These are phyloP conservation scores for Leccinellum luteum DNA, from an alignment of 768 basidiomycete species.

Conservation along the genomic window DNA sequence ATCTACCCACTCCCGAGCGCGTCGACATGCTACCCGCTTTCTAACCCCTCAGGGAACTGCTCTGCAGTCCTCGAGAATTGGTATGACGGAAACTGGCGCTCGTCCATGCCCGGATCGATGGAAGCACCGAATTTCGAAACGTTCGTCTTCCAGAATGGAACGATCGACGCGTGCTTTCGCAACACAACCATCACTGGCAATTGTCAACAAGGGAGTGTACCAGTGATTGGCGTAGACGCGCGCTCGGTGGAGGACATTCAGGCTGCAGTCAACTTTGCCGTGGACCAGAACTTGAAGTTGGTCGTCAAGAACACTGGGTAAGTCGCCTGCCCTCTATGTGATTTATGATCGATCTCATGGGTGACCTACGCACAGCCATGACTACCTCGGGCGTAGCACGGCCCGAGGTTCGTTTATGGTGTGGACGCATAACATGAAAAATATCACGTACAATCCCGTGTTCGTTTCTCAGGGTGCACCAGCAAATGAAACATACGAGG, in stretches of 20 bases:
- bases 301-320: constrained; percentile 31
- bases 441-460: constrained; percentile 32
- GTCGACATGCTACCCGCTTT: constrained; percentile 20
- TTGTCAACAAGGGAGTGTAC: constrained; percentile 26
- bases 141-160: constrained; percentile 40
- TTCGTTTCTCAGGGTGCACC: constrained; percentile 36
- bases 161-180: constrained; percentile 35
- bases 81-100: constrained; percentile 39
- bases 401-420: constrained; percentile 39
- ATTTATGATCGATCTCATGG: background rate
- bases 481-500: constrained; percentile 16
- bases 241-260: constrained; percentile 25
- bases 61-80: constrained; percentile 27
- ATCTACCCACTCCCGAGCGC: constrained; percentile 11
- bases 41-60: constrained; percentile 37
- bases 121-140: constrained; percentile 35
- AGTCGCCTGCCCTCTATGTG: background rate
- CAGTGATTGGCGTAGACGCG: constrained; percentile 25
- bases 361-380: constrained; percentile 26
- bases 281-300: constrained; percentile 19
- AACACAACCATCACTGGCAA: constrained; percentile 29
- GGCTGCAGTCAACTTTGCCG: constrained; percentile 24
- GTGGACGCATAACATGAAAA: constrained; percentile 44
- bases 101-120: constrained; percentile 41
- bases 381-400: constrained; percentile 41